A percentile compares a stretch with the other conserved stretches of the same genome.
Evolutionary conservation across 2,329 filamentous ascomycete species (phyloP).

Genomic region (Penicillium sp.): DNA sequence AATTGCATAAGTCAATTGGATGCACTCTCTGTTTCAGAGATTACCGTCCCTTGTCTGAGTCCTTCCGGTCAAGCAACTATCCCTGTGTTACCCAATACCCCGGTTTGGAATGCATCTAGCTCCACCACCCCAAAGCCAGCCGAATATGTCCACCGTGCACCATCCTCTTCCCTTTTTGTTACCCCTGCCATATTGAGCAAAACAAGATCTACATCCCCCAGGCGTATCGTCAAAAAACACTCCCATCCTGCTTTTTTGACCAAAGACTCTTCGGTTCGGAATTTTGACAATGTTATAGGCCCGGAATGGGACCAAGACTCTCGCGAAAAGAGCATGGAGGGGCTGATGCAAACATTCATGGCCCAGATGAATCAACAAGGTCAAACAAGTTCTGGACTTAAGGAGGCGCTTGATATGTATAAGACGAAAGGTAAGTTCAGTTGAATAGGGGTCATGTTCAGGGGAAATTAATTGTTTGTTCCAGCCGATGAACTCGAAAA

Average conservation of each 20-base stretch:
- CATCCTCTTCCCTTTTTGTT: slow-evolving; percentile 15
- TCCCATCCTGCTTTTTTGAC: slow-evolving; percentile 57
- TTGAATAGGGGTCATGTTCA: neutral
- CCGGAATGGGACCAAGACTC: slow-evolving; percentile 70
- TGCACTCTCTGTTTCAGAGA: neutral
- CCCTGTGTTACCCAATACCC: slow-evolving; percentile 7
- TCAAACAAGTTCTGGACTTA: slow-evolving; percentile 65
- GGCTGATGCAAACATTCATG: slow-evolving; percentile 69
- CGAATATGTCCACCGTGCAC: slow-evolving; percentile 44
- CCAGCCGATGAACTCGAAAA: slow-evolving; percentile 60
- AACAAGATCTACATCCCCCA: slow-evolving; percentile 4
- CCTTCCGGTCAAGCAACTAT: neutral
- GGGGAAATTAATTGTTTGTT: neutral
- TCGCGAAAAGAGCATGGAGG: slow-evolving; percentile 73
- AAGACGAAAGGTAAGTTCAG: slow-evolving; percentile 67
- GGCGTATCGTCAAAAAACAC: slow-evolving; percentile 30
- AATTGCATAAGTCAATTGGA: neutral
- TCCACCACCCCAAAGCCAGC: slow-evolving; percentile 13
- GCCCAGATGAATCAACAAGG: slow-evolving; percentile 69
- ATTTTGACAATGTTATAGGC: slow-evolving; percentile 40
- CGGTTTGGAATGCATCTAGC: slow-evolving; percentile 13
- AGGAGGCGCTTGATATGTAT: slow-evolving; percentile 71
- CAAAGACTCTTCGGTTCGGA: slow-evolving; percentile 73
- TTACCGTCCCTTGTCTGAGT: neutral
- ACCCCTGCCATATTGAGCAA: slow-evolving; percentile 36